These are phyloP conservation scores for Trypanosoma melophagium DNA, from an alignment of 208 protist species.

Conservation along the genomic window DNA sequence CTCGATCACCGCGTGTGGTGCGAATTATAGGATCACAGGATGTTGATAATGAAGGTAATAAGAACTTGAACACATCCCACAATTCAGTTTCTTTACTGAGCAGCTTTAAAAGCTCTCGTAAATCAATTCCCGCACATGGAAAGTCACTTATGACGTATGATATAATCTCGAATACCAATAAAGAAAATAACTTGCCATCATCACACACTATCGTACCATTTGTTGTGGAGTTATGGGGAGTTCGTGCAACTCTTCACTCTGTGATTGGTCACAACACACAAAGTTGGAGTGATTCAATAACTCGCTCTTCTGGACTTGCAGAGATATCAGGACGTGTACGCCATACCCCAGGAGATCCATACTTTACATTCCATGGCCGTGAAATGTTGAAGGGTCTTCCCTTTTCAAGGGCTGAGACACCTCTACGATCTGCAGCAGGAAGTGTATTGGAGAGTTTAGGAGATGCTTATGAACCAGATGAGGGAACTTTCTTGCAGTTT, in stretches of 20 bases:
- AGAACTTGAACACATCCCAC: background rate
- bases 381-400: conserved; percentile 3
- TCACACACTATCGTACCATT: conserved; percentile 8
- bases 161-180: background rate
- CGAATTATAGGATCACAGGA: conserved; percentile 1
- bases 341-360: background rate
- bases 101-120: background rate
- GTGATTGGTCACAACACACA: background rate
- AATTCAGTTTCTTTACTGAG: background rate
- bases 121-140: background rate
- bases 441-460: conserved; percentile 25
- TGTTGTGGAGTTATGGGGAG: conserved; percentile 23
- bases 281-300: background rate
- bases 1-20: conserved; percentile 15
- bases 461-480: conserved; percentile 16
- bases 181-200: background rate
- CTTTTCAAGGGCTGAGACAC: conserved; percentile 1
- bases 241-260: conserved; percentile 15
- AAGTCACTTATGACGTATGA: background rate
- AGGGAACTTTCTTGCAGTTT: conserved; percentile 17
- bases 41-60: background rate
- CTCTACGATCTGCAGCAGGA: conserved; percentile 14
- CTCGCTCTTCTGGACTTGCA: background rate
- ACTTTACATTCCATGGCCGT: conserved; percentile 15
- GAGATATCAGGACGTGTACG: background rate